phyloP scores from a whole-genome alignment of 352 stramenopile genomes.

The Phytophthora megakarya region DNA sequence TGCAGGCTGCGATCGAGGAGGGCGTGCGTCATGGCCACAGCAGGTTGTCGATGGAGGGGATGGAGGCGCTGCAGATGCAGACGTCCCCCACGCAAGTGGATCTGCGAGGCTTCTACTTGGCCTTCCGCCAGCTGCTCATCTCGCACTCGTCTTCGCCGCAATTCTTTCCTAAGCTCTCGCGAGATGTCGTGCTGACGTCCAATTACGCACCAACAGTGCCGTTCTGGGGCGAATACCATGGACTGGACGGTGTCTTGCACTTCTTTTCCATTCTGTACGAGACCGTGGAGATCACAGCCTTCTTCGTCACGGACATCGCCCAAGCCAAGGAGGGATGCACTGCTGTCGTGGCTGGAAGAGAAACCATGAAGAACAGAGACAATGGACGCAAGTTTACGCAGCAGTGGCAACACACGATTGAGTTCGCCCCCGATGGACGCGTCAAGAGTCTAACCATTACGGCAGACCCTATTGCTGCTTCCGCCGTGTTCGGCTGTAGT shows the following conservation, averaged over 20 bases:
- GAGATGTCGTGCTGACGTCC: conserved; percentile 84
- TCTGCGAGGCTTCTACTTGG: conserved; percentile 86
- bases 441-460: conserved; percentile 89
- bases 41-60: conserved; percentile 27
- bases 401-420: conserved; percentile 90
- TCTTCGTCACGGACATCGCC: conserved; percentile 90
- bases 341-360: conserved; percentile 78
- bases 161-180: conserved; percentile 87
- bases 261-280: conserved; percentile 92
- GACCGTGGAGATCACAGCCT: conserved; percentile 87
- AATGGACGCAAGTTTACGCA: conserved; percentile 90
- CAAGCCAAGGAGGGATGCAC: conserved; percentile 85
- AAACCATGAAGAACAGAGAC: conserved; percentile 90
- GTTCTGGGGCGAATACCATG: conserved; percentile 90
- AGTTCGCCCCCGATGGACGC: conserved; percentile 84
- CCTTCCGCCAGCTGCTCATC: conserved; percentile 87
- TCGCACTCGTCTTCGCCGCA: conserved; percentile 88
- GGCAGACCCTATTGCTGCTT: conserved; percentile 83
- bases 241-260: conserved; percentile 84
- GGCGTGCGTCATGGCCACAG: conserved; percentile 29
- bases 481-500: conserved; percentile 87
- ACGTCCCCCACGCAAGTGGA: conserved; percentile 81
- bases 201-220: conserved; percentile 89
- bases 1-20: conserved; percentile 88
- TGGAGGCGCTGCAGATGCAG: conserved; percentile 45